Evolutionary conservation across 2,329 filamentous ascomycete species (phyloP).

Genomic region (Colletotrichum melonis): DNA sequence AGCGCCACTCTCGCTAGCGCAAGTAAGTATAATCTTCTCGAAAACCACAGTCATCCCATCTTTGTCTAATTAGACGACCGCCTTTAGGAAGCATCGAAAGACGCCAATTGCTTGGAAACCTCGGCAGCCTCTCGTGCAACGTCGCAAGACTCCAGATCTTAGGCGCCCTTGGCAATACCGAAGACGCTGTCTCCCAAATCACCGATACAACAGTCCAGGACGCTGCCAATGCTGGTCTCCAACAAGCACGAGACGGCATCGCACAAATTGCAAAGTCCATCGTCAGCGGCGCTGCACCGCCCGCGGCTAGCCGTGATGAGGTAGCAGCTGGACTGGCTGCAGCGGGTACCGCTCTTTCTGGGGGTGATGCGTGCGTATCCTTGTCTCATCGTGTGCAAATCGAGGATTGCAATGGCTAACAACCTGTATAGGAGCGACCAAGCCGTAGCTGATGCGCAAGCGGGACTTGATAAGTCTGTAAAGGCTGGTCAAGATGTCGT

Average conservation of each 20-base stretch:
- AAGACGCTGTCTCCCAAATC: neutral
- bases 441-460: conserved; percentile 3
- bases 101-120: neutral
- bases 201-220: conserved; percentile 1
- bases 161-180: neutral
- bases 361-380: neutral
- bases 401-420: neutral
- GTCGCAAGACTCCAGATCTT: neutral
- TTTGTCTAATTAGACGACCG: neutral
- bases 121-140: neutral
- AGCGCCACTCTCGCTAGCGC: neutral
- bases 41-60: neutral
- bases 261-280: neutral
- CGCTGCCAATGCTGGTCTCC: neutral
- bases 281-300: neutral
- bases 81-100: neutral
- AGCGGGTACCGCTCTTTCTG: neutral
- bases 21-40: neutral
- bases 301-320: neutral
- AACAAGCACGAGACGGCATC: conserved; percentile 1
- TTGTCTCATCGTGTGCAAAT: neutral
- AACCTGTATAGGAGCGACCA: neutral
- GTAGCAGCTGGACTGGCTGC: neutral
- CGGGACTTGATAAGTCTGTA: neutral
- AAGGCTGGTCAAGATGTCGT: conserved; percentile 8